These are phyloP conservation scores for Phanerochaete sordida DNA, from an alignment of 768 basidiomycete species.

Conservation along the genomic window DNA sequence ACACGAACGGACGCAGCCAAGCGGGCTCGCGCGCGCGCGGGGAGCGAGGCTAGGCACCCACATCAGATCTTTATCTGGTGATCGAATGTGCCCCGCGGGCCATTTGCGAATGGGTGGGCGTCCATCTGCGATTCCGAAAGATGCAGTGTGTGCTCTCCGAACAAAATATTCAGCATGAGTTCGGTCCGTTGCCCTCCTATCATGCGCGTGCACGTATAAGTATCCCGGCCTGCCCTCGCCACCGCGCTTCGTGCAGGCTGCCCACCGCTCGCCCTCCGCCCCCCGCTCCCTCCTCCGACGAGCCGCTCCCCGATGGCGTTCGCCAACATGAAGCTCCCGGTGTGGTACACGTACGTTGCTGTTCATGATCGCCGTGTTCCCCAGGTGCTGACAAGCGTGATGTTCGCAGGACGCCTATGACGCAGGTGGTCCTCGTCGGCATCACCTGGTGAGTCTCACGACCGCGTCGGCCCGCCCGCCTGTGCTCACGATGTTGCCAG, in stretches of 20 bases:
- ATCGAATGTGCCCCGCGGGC: neutral
- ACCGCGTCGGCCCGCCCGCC: neutral
- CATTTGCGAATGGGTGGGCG: neutral
- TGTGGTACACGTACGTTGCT: conserved; percentile 24
- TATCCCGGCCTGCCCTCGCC: neutral
- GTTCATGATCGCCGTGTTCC: neutral
- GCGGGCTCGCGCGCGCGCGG: neutral
- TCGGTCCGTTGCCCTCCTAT: conserved; percentile 5
- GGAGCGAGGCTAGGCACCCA: neutral
- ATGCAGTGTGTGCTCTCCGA: neutral
- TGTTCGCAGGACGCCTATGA: conserved; percentile 24
- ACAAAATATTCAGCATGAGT: conserved; percentile 1
- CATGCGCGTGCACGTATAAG: neutral
- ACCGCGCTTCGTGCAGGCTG: neutral
- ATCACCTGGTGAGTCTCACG: conserved; percentile 25
- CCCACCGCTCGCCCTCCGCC: neutral
- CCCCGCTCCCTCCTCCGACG: neutral
- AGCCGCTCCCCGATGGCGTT: neutral
- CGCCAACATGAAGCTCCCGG: conserved; percentile 19
- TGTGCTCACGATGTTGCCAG: conserved; percentile 10
- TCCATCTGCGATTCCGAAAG: neutral
- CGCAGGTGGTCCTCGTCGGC: conserved; percentile 34
- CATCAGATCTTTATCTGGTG: conserved; percentile 1
- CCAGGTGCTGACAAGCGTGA: neutral
- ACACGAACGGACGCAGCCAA: neutral